Evolutionary conservation across 306 rosid genomes (phyloP).

Genomic region (Vachellia collinsii): DNA sequence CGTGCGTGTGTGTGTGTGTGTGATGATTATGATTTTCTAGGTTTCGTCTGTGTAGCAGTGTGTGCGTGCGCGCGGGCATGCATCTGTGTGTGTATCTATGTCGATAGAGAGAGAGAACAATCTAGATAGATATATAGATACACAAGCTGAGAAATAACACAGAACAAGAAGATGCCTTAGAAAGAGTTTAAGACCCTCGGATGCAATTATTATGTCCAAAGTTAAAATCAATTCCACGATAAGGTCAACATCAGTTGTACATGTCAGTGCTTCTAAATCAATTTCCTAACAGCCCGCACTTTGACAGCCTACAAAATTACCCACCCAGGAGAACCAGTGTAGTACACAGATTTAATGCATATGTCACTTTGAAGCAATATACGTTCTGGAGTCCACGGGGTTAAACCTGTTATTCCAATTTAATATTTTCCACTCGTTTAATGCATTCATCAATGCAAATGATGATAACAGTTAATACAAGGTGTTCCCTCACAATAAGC

Average conservation of each 20-base stretch:
- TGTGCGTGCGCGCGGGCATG: too few species aligned
- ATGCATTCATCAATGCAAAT: too few species aligned
- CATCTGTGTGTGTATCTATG: not conserved
- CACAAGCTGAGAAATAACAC: not conserved
- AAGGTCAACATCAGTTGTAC: slow-evolving; percentile 15
- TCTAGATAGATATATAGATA: not conserved
- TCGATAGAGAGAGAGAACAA: not conserved
- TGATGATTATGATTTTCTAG: not conserved
- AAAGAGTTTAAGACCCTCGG: not conserved
- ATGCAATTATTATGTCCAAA: slow-evolving; percentile 9
- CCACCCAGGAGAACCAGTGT: not conserved
- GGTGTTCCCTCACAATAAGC: not conserved
- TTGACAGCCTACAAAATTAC: slow-evolving; percentile 15
- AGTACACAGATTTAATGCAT: slow-evolving; percentile 12
- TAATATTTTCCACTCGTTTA: slow-evolving; percentile 7
- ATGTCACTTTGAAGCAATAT: slow-evolving; percentile 9
- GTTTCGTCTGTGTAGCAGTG: not conserved
- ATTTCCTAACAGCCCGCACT: not conserved
- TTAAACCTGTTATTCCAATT: slow-evolving; percentile 1
- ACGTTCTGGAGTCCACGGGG: slow-evolving; percentile 5
- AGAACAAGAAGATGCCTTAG: not conserved
- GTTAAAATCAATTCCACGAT: slow-evolving; percentile 7
- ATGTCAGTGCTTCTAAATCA: slow-evolving; percentile 7
- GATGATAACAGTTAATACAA: slow-evolving; percentile 18
- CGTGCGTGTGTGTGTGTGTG: too few species aligned